phyloP scores from a whole-genome alignment of 176 grass and related monocot species.

The Triticum urartu region DNA sequence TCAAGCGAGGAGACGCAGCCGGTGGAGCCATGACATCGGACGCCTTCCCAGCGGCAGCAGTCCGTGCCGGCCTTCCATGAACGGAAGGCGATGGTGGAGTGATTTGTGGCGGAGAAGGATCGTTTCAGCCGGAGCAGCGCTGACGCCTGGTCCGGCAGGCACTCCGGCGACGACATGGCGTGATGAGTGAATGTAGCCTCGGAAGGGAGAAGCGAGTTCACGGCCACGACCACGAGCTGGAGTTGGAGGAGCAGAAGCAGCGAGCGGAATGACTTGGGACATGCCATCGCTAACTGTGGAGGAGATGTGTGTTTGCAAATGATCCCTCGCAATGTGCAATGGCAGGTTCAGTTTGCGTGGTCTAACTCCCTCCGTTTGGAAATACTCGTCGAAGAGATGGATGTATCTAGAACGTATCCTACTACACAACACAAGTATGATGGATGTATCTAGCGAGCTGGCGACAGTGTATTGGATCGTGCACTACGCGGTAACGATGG shows the following conservation, averaged over 20 bases:
- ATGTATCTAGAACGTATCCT: too few relatives aligned
- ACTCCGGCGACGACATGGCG: not conserved
- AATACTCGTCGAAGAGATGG: too few relatives aligned
- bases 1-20: constrained; percentile 34
- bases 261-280: not conserved
- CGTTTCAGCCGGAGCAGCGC: not conserved
- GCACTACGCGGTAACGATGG: not conserved
- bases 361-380: too few relatives aligned
- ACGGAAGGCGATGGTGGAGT: not conserved
- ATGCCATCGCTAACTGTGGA: too few relatives aligned
- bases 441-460: too few relatives aligned
- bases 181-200: not conserved
- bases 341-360: too few relatives aligned
- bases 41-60: not conserved
- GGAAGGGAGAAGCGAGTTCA: not conserved
- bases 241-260: not conserved
- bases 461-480: not conserved
- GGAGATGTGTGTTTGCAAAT: too few relatives aligned
- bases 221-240: not conserved
- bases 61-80: not conserved
- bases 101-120: not conserved
- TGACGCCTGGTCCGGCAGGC: not conserved
- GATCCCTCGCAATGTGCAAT: too few relatives aligned
- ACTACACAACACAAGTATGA: too few relatives aligned
- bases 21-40: not conserved